Conservation (phyloP, 192 early-diverging fungal genomes). For the Lobosporangium transversale region DNA sequence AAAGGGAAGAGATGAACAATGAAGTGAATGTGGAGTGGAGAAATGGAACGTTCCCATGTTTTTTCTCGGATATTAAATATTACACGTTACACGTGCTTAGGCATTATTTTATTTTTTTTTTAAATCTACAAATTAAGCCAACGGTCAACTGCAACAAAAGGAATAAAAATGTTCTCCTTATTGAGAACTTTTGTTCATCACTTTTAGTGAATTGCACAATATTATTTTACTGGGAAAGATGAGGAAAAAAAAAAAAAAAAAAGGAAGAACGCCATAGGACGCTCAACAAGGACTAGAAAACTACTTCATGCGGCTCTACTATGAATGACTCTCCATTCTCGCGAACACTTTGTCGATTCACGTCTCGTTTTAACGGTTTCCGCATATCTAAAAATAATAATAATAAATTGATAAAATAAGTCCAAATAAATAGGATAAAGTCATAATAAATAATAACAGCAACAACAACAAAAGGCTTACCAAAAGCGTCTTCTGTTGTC, state of each 20-base stretch:
- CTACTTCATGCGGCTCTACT: constrained; percentile 57
- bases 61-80: too few species aligned
- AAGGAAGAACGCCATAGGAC: not conserved
- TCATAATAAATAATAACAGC: not conserved
- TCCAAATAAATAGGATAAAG: constrained; percentile 4
- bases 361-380: constrained; percentile 89
- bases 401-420: not conserved
- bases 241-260: not conserved
- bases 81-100: too few species aligned
- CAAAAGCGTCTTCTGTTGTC: constrained; percentile 87
- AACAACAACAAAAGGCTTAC: constrained; percentile 49
- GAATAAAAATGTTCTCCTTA: too few species aligned
- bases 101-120: too few species aligned
- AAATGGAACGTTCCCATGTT: too few species aligned
- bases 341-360: constrained; percentile 66
- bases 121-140: too few species aligned
- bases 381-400: constrained; percentile 83
- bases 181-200: too few species aligned
- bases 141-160: too few species aligned
- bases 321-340: constrained; percentile 63
- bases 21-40: not conserved
- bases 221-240: not conserved
- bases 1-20: not conserved
- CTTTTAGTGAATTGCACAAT: not conserved
- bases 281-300: constrained; percentile 19